Evolutionary conservation across 805 yeast genomes (phyloP).

Genomic region (Metahyphopichia silvanorum): DNA sequence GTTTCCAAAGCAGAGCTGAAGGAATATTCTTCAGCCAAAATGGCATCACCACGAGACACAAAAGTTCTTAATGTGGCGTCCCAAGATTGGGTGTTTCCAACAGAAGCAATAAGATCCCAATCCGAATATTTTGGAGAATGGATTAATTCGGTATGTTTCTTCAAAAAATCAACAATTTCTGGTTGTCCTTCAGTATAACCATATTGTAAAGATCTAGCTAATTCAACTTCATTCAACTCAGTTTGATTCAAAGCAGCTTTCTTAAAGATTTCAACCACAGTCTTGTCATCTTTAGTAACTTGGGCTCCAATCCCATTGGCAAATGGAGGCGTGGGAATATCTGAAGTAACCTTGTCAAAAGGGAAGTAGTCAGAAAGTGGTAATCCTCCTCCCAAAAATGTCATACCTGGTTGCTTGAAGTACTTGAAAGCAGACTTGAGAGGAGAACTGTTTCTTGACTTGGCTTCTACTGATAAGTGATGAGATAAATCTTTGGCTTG

Average conservation of each 20-base stretch:
- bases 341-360: constrained; percentile 69
- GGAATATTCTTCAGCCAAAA: constrained; percentile 77
- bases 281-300: constrained; percentile 38
- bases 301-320: constrained; percentile 72
- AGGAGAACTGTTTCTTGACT: constrained; percentile 71
- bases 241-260: constrained; percentile 16
- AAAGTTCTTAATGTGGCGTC: constrained; percentile 80
- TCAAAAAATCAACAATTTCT: constrained; percentile 63
- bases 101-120: constrained; percentile 70
- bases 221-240: constrained; percentile 53
- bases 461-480: constrained; percentile 74
- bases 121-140: constrained; percentile 48
- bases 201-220: constrained; percentile 87
- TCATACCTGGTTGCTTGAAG: constrained; percentile 67
- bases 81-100: constrained; percentile 91
- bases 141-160: constrained; percentile 63
- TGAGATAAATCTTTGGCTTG: constrained; percentile 69
- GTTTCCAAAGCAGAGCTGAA: constrained; percentile 86
- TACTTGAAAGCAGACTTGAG: constrained; percentile 83
- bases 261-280: constrained; percentile 43
- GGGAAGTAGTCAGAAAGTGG: constrained; percentile 93
- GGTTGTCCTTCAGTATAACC: constrained; percentile 83
- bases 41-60: constrained; percentile 73
- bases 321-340: constrained; percentile 80
- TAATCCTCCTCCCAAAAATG: constrained; percentile 93